Evolutionary conservation across 208 protist species (phyloP).

Genomic region (Trypanosoma grayi): DNA sequence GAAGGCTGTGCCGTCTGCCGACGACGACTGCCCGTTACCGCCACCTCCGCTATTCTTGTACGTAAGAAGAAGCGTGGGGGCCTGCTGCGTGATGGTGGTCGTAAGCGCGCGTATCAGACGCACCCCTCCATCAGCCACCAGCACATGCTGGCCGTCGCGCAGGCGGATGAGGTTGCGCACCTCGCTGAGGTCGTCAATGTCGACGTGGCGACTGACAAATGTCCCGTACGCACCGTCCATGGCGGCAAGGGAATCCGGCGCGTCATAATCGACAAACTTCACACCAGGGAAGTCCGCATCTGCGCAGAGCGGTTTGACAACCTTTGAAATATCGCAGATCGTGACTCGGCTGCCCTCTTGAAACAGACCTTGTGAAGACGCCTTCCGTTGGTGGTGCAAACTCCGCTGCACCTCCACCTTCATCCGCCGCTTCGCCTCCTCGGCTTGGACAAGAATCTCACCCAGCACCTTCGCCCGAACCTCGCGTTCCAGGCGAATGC

Average conservation of each 20-base stretch:
- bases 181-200: slow-evolving; percentile 82
- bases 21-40: not conserved
- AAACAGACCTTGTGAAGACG: slow-evolving; percentile 80
- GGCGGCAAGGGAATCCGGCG: slow-evolving; percentile 38
- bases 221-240: slow-evolving; percentile 80
- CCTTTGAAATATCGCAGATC: slow-evolving; percentile 70
- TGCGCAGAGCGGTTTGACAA: slow-evolving; percentile 70
- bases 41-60: slow-evolving; percentile 1
- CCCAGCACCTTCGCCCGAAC: slow-evolving; percentile 65
- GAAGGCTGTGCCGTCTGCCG: slow-evolving; percentile 32
- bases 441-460: slow-evolving; percentile 61
- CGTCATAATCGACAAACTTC: slow-evolving; percentile 72
- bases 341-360: slow-evolving; percentile 62
- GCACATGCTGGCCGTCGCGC: slow-evolving; percentile 69
- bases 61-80: slow-evolving; percentile 14
- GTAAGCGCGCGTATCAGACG: slow-evolving; percentile 72
- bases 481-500: slow-evolving; percentile 66
- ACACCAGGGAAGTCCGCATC: slow-evolving; percentile 82
- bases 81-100: slow-evolving; percentile 34
- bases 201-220: slow-evolving; percentile 83
- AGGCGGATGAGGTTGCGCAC: slow-evolving; percentile 82
- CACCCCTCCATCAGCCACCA: slow-evolving; percentile 83
- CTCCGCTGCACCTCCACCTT: slow-evolving; percentile 61
- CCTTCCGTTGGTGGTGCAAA: slow-evolving; percentile 80
- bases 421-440: slow-evolving; percentile 64